Evolutionary conservation across 148 eudicot genomes (phyloP).

Genomic region (Spergularia bocconei): DNA sequence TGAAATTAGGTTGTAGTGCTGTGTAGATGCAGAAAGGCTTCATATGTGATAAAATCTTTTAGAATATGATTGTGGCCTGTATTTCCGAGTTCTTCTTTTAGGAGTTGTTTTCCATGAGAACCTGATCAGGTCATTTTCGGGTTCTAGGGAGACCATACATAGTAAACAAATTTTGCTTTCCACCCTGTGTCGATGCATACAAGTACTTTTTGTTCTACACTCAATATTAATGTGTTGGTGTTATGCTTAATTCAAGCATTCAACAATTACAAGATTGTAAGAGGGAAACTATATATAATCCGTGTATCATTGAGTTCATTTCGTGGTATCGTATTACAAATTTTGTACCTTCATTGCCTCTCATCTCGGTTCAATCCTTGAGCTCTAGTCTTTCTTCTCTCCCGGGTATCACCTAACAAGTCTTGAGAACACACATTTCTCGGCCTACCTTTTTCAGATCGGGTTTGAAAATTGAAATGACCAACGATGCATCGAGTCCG

Average conservation of each 20-base stretch:
- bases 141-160: conserved; percentile 1
- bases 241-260: not conserved
- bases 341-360: not conserved
- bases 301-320: not conserved
- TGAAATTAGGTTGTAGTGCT: conserved; percentile 22
- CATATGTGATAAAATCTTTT: not conserved
- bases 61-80: conserved; percentile 8
- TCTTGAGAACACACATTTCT: no score
- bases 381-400: no score
- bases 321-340: not conserved
- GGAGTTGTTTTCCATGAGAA: conserved; percentile 5
- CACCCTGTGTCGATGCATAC: not conserved
- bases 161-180: not conserved
- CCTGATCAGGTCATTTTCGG: conserved; percentile 2
- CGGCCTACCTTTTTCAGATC: no score
- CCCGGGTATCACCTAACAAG: no score
- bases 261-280: not conserved
- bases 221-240: conserved; percentile 2
- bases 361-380: not conserved
- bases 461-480: no score
- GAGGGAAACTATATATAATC: not conserved
- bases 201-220: not conserved
- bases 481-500: not conserved
- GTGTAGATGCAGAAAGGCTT: conserved; percentile 22
- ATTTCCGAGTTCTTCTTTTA: not conserved